phyloP scores from a whole-genome alignment of 2,329 filamentous ascomycete species.

The Thielaviopsis musarum region DNA sequence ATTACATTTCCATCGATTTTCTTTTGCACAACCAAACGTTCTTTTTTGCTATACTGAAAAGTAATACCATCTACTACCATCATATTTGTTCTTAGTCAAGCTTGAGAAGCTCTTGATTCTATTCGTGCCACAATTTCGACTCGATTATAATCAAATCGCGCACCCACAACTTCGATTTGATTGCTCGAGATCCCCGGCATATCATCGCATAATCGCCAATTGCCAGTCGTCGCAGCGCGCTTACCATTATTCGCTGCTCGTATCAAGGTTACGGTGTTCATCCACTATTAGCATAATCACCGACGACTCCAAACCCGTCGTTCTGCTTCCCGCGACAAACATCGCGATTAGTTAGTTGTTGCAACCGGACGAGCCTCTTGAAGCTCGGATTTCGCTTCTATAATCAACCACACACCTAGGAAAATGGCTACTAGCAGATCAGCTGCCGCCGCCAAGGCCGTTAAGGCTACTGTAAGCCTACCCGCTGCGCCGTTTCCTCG shows the following conservation, averaged over 20 bases:
- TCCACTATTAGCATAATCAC: background rate
- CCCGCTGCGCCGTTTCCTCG: background rate
- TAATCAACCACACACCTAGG: background rate
- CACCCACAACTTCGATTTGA: background rate
- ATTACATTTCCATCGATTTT: background rate
- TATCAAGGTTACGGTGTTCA: background rate
- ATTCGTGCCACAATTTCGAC: background rate
- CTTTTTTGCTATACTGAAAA: background rate
- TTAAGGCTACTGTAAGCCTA: slow-evolving; percentile 12
- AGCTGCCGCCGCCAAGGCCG: slow-evolving; percentile 12
- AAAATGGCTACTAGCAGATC: slow-evolving; percentile 10
- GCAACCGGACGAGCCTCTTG: background rate
- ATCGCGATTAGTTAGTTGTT: background rate
- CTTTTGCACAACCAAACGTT: background rate
- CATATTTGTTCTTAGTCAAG: background rate
- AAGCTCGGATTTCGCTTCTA: background rate
- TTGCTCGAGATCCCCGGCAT: background rate
- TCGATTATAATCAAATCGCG: background rate
- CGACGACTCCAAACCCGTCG: too few species aligned
- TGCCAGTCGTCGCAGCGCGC: background rate
- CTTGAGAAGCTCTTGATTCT: background rate
- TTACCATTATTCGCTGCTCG: background rate
- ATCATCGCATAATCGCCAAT: background rate
- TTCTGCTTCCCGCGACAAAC: background rate
- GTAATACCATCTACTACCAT: background rate